Conservation (phyloP, 208 protist species). For the Giardia duodenalis region DNA sequence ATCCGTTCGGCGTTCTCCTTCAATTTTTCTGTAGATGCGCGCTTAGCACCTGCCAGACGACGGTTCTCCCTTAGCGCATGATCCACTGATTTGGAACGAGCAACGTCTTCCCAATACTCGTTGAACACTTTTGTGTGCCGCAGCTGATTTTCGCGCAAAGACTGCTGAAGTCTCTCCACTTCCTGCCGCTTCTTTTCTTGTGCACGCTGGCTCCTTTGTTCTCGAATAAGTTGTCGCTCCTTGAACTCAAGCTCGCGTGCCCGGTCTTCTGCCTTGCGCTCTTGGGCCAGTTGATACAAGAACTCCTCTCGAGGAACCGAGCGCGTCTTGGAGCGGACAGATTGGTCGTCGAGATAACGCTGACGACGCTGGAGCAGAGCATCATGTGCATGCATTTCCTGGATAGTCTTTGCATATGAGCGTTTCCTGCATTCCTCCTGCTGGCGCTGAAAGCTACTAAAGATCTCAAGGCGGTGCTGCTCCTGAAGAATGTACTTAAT, state of each 20-base stretch:
- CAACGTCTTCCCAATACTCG: background rate
- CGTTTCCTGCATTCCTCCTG: background rate
- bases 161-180: background rate
- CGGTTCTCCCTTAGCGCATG: background rate
- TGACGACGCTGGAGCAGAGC: background rate
- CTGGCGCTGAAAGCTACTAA: background rate
- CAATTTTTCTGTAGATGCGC: background rate
- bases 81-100: background rate
- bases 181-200: background rate
- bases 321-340: background rate
- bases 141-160: background rate
- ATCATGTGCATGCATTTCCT: background rate
- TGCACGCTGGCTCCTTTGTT: background rate
- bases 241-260: conserved; percentile 7
- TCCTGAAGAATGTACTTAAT: background rate
- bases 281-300: background rate
- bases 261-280: background rate
- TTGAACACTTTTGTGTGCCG: background rate
- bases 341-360: background rate
- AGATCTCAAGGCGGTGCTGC: background rate
- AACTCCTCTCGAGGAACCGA: background rate
- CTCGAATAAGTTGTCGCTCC: background rate
- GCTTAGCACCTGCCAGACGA: background rate
- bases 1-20: background rate
- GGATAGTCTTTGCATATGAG: background rate